Base-by-base conservation (phyloP, 345 rosid species). In the Excoecaria agallocha region DNA sequence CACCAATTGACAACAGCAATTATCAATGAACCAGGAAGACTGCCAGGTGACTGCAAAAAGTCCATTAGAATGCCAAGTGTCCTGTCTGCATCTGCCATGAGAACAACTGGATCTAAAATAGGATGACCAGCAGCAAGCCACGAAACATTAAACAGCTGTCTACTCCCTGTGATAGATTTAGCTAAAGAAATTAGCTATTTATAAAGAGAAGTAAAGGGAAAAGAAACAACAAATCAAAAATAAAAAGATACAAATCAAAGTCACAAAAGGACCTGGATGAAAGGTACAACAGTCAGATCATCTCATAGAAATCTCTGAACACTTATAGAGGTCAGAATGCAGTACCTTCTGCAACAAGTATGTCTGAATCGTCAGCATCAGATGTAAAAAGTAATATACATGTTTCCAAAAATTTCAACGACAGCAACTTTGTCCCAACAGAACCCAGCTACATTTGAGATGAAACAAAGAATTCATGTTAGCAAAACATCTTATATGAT, bases 401-500 rank as follows among this genome's bases (percentile, higher is more conserved):
- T 12, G 81, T 93, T 84, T 95, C 97, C 96, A 95, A 84, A 83
- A 93, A 95, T 84, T 93, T 95, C 79, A 93, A 81, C 39, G 97
- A 91, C 84, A 88, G 81, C 89, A 95, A 77, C 87, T 79, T 89
- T 70, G 83, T 85, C 69, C 96, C 89, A 66, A 91, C 81, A 58
- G 79, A 74, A 69, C 93, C 98, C 83, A 91, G 90, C 99, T 95
- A 83, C 86, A 82, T 50, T 68, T 66, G 82, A 76, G 72, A 75
- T 50, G 58, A 65, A 73, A 19, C 41, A 39, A 56, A 37, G 67
- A 13, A 37, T 39, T 8, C 49, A 71, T 25, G 20, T 76, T 50
- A 76, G 74, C 52, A 64, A 49, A 50, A 74, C 19, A 55, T 69
- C 67, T 68, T 38, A 81, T 43, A 19, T 41, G 7, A 11, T 64